Evolutionary conservation across 1,284 basidiomycete genomes (phyloP), one percentile per base, ranked within the genome.

Genomic region (Vanrija sp.): DNA sequence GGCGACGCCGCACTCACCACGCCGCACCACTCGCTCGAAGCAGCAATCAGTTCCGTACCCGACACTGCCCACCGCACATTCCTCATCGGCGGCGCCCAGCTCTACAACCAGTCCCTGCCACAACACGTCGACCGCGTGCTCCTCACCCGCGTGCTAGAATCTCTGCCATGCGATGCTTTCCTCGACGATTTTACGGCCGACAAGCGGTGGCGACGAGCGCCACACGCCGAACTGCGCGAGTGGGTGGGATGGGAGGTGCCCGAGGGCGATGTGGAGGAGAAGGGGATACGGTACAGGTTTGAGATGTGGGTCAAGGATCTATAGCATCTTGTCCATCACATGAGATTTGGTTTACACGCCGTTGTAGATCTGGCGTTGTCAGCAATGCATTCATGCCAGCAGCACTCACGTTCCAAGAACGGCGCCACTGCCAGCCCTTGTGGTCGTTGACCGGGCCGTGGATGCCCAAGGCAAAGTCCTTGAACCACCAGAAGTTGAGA

Each of bases 401-500:
- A 9, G 2, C 16, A 69, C 69, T 69, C 62, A 73, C 71, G 55
- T 75, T 73, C 72, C 72, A 75, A 19, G 64, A 63, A 23, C 50
- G 43, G 62, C 91, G 82, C 92, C 91, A 96, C 58, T 77, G 68
- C 61, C 91, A 78, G 3, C 91, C 90, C 82, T 82, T 83, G 67
- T 92, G 84, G 0, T 91, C 83, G 54, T 83, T 82, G 59, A 96
- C 83, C 3, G 89, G 86, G 1, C 92, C 92, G 44, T 86, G 83
- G 53, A 97, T 89, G 8, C 95, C 95, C 71, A 91, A 93, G 0
- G 91, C 88, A 43, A 94, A 78, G 23, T 85, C 87, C 60, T 82
- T 86, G 80, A 97, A 98, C 91, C 91, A 97, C 88, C 88, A 93
- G 80, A 96, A 98, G 55, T 84, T 84, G 25, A 79, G 79, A 5